Conservation (phyloP, 148 eudicot genomes). For the Chenopodium formosanum region DNA sequence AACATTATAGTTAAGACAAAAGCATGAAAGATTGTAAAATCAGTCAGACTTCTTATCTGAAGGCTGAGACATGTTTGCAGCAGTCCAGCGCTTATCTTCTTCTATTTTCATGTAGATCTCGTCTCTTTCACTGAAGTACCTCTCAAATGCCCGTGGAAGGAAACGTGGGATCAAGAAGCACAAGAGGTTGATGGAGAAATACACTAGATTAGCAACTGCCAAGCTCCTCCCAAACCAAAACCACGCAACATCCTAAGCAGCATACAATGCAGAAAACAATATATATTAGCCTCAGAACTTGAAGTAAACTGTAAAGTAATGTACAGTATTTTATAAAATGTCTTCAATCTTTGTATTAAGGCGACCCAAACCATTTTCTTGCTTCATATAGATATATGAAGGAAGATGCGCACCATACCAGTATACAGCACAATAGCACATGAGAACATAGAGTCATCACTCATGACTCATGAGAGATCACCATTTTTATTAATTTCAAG, state of each 20-base stretch:
- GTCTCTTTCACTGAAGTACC: constrained; percentile 57
- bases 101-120: constrained; percentile 47
- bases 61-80: constrained; percentile 22
- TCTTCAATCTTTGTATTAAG: neutral
- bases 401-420: neutral
- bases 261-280: neutral
- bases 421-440: no score
- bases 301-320: neutral
- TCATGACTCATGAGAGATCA: neutral
- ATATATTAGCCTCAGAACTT: neutral
- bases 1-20: neutral
- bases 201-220: constrained; percentile 49
- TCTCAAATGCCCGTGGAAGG: constrained; percentile 79
- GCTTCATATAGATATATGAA: neutral
- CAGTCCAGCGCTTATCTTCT: constrained; percentile 43
- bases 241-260: constrained; percentile 58
- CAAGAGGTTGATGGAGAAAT: constrained; percentile 62
- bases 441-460: no score
- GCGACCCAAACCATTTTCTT: neutral
- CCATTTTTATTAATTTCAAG: neutral
- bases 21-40: neutral
- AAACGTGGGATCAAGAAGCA: constrained; percentile 66
- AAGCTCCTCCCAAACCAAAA: constrained; percentile 67
- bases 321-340: neutral
- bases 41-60: constrained; percentile 46